Evolutionary conservation across 805 yeast species (phyloP).

Genomic region (Pichia paraexigua): DNA sequence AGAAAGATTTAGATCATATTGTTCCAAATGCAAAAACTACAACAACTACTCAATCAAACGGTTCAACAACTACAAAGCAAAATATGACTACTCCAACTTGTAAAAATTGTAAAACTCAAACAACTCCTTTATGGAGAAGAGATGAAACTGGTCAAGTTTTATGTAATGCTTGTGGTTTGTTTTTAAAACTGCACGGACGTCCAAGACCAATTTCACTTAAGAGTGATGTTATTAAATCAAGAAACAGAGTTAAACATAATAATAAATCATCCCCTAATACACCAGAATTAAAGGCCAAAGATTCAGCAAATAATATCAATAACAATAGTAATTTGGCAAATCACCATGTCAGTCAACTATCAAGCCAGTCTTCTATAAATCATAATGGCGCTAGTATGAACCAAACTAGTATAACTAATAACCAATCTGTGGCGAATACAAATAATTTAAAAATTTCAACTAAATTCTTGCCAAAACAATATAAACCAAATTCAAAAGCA

Average conservation of each 20-base stretch:
- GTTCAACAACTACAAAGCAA: slow-evolving; percentile 57
- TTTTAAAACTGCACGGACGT: slow-evolving; percentile 82
- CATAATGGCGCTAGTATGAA: neutral
- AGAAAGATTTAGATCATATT: slow-evolving; percentile 28
- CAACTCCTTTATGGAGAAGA: slow-evolving; percentile 92
- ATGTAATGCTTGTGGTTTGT: slow-evolving; percentile 92
- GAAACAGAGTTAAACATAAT: slow-evolving; percentile 70
- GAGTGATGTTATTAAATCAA: slow-evolving; percentile 85
- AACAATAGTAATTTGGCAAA: neutral
- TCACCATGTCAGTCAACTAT: neutral
- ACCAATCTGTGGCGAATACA: neutral
- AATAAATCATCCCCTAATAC: slow-evolving; percentile 43
- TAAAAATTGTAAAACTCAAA: slow-evolving; percentile 84
- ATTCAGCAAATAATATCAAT: slow-evolving; percentile 13
- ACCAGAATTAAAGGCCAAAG: slow-evolving; percentile 49
- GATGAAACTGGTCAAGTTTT: slow-evolving; percentile 86
- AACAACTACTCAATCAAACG: slow-evolving; percentile 45
- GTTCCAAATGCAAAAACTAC: slow-evolving; percentile 57
- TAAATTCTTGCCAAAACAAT: slow-evolving; percentile 32
- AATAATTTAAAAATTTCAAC: slow-evolving; percentile 9
- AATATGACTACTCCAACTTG: slow-evolving; percentile 65
- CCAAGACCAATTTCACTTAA: slow-evolving; percentile 87
- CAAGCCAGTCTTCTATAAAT: neutral
- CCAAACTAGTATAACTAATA: neutral
- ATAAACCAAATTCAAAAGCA: slow-evolving; percentile 26